Evolutionary conservation across 1,284 basidiomycete species (phyloP).

Genomic region (Fomitopsis schrenkii): DNA sequence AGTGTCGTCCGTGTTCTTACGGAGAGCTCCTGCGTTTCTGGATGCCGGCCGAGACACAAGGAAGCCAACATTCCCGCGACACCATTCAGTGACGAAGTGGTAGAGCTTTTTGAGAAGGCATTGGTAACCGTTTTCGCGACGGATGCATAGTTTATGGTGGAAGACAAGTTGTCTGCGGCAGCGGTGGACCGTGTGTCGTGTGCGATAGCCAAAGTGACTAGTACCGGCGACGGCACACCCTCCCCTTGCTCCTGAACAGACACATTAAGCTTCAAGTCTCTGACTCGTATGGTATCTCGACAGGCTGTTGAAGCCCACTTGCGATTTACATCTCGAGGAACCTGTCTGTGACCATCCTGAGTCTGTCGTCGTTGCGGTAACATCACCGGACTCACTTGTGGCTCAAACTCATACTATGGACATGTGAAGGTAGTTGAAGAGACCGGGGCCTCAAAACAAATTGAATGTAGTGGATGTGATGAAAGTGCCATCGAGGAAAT

Average conservation of each 20-base stretch:
- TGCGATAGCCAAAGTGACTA: conserved; percentile 49
- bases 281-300: conserved; percentile 43
- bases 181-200: conserved; percentile 54
- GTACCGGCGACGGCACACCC: conserved; percentile 51
- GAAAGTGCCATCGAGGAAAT: neutral
- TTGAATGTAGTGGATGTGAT: neutral
- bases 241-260: conserved; percentile 27
- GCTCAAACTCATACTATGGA: neutral
- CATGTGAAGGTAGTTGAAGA: neutral
- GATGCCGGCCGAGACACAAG: conserved; percentile 35
- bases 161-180: conserved; percentile 48
- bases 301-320: conserved; percentile 3
- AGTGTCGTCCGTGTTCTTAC: conserved; percentile 50
- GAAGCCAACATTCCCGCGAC: conserved; percentile 40
- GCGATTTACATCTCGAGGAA: neutral
- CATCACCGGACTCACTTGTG: neutral
- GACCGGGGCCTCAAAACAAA: neutral
- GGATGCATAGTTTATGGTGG: conserved; percentile 59
- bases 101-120: conserved; percentile 21
- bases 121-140: conserved; percentile 34
- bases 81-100: conserved; percentile 39
- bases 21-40: conserved; percentile 34
- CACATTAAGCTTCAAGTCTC: conserved; percentile 41
- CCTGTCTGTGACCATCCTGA: neutral
- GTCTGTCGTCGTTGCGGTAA: too few species aligned